Evolutionary conservation across 371 early-diverging fungal species (phyloP).

Genomic region (Saksenaea vasiformis): DNA sequence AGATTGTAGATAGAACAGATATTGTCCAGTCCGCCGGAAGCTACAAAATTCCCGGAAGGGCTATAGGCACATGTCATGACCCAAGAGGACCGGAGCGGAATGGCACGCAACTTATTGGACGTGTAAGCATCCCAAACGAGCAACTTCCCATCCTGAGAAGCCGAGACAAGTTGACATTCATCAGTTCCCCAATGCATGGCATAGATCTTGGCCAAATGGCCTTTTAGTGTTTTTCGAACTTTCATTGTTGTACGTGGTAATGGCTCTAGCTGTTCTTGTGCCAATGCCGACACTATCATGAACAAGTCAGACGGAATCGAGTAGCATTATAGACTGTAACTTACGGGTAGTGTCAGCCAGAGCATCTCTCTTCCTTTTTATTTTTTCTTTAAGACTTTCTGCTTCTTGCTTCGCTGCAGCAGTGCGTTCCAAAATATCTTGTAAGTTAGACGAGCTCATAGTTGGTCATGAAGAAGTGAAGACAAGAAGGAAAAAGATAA

Average conservation of each 20-base stretch:
- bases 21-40: conserved; percentile 98
- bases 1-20: conserved; percentile 97
- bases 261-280: conserved; percentile 61
- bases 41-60: conserved; percentile 97
- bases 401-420: conserved; percentile 86
- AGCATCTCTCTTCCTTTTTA: conserved; percentile 87
- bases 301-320: not conserved
- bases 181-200: conserved; percentile 98
- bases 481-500: no score
- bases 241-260: conserved; percentile 91
- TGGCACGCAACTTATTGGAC: conserved; percentile 97
- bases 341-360: conserved; percentile 95
- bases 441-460: not conserved
- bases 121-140: conserved; percentile 98
- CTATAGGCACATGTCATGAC: conserved; percentile 99
- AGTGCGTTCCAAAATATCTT: conserved; percentile 9
- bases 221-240: conserved; percentile 93
- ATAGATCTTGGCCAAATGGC: conserved; percentile 98
- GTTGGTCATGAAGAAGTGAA: no score
- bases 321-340: not conserved
- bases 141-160: conserved; percentile 98
- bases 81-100: conserved; percentile 97
- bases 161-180: conserved; percentile 93
- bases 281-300: conserved; percentile 9
- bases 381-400: conserved; percentile 81